phyloP scores from a whole-genome alignment of 371 early-diverging fungal genomes.

The Mucor irregularis region DNA sequence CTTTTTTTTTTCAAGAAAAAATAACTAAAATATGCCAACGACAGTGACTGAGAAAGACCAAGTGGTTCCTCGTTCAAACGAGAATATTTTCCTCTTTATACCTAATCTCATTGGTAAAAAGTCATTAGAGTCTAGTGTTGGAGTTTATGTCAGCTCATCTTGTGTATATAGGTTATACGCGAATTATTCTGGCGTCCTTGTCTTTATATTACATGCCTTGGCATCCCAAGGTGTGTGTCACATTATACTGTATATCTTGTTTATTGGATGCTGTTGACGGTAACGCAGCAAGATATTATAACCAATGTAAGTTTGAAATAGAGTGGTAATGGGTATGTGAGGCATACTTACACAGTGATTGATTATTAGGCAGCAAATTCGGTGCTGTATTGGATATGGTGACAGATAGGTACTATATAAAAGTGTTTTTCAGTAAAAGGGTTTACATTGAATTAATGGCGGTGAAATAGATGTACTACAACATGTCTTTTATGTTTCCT shows the following conservation, averaged over 20 bases:
- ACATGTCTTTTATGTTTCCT: conserved; percentile 88
- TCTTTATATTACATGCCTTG: conserved; percentile 77
- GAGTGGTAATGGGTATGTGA: not conserved
- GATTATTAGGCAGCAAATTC: conserved; percentile 78
- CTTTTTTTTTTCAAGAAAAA: conserved; percentile 10
- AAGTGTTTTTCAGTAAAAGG: no score
- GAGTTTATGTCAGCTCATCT: not conserved
- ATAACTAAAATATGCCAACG: conserved; percentile 17
- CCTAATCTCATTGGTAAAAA: conserved; percentile 89
- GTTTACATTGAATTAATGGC: no score
- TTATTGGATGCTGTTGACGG: conserved; percentile 97
- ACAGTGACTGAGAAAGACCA: not conserved
- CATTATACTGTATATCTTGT: conserved; percentile 84
- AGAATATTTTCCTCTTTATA: conserved; percentile 84
- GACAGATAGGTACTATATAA: conserved; percentile 77
- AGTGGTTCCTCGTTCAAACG: conserved; percentile 17
- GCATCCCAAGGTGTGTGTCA: conserved; percentile 70
- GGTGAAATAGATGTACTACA: conserved; percentile 89
- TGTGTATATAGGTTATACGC: conserved; percentile 71
- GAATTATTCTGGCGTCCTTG: conserved; percentile 76
- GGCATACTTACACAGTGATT: not conserved
- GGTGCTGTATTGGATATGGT: conserved; percentile 98
- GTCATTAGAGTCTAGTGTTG: not conserved
- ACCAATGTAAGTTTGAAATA: conserved; percentile 72
- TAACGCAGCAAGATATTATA: conserved; percentile 84